These are phyloP conservation scores for Aspergillus flavus DNA, from an alignment of 2,329 filamentous ascomycete genomes.

Conservation along the genomic window DNA sequence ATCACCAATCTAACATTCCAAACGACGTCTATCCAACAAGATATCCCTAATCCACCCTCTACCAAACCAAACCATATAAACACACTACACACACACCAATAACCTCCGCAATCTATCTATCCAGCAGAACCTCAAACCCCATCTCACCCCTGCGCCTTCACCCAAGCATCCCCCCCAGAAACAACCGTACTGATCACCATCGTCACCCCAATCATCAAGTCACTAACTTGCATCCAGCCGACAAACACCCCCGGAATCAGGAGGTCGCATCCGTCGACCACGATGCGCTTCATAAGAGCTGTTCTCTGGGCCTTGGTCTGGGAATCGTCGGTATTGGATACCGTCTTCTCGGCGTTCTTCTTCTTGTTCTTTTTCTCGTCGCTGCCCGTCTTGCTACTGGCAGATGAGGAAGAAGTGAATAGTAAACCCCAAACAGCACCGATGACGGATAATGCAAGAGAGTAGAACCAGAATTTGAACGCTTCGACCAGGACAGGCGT, in stretches of 20 bases:
- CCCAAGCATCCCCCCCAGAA: constrained; percentile 65
- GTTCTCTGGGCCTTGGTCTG: constrained; percentile 5
- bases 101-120: not conserved
- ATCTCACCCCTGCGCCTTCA: not conserved
- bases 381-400: constrained; percentile 16
- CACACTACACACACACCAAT: not conserved
- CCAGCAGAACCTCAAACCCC: not conserved
- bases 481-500: constrained; percentile 59
- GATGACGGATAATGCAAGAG: constrained; percentile 56
- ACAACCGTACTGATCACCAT: constrained; percentile 66
- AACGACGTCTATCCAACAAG: too few relatives aligned
- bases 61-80: not conserved
- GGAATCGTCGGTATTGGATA: constrained; percentile 25
- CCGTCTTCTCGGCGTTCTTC: constrained; percentile 25
- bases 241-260: constrained; percentile 62
- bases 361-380: constrained; percentile 4
- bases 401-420: constrained; percentile 16
- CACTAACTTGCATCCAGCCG: constrained; percentile 60
- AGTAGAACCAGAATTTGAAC: constrained; percentile 71
- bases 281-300: constrained; percentile 50
- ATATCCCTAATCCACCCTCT: not conserved
- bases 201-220: constrained; percentile 57
- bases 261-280: constrained; percentile 64
- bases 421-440: constrained; percentile 28
- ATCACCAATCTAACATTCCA: too few relatives aligned